Evolutionary conservation across 768 basidiomycete species (phyloP).

Genomic region (Mycena rebaudengoi): DNA sequence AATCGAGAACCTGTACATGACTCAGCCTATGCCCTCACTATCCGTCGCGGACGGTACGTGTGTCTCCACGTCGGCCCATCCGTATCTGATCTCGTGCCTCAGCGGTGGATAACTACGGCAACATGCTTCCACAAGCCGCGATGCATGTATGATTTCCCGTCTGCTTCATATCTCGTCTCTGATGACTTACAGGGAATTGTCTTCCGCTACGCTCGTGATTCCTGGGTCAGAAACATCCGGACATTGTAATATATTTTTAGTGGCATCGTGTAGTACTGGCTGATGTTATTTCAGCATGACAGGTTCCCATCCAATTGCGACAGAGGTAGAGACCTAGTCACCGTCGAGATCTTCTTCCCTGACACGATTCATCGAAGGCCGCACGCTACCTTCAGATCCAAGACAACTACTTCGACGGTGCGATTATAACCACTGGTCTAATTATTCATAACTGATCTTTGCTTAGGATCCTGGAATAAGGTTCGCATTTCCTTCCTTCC

Average conservation of each 20-base stretch:
- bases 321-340: no score
- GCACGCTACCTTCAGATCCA: conserved; percentile 24
- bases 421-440: neutral
- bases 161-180: no score
- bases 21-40: no score
- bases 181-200: conserved; percentile 16
- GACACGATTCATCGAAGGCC: no score
- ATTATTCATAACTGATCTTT: neutral
- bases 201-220: conserved; percentile 15
- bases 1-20: conserved; percentile 20
- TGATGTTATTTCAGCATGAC: no score
- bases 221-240: conserved; percentile 15
- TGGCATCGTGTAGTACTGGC: no score
- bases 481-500: neutral
- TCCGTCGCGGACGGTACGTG: conserved; percentile 1
- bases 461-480: conserved; percentile 23
- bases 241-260: conserved; percentile 20
- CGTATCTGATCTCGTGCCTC: no score
- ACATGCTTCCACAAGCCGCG: no score
- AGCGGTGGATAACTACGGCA: neutral
- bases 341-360: no score
- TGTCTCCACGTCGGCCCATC: no score
- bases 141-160: no score
- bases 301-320: conserved; percentile 21
- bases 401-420: conserved; percentile 25